A percentile compares a stretch with the other conserved stretches of the same genome.
phyloP scores from a whole-genome alignment of 495 filamentous ascomycete genomes.

The Bacidia gigantensis region DNA sequence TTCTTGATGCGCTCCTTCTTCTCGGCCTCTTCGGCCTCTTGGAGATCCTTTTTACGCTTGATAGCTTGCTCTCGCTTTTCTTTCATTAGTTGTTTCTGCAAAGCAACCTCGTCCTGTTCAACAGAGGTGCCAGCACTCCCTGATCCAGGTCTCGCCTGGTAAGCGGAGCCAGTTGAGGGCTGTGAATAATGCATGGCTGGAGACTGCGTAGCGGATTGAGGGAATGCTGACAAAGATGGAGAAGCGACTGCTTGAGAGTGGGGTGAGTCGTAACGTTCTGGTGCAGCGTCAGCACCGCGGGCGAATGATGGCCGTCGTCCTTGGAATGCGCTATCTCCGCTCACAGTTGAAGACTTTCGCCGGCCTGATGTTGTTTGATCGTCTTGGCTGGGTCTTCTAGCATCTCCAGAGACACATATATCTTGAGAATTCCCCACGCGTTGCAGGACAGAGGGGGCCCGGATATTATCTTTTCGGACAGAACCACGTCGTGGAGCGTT shows the following conservation, averaged over 20 bases:
- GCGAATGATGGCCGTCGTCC: conserved; percentile 44
- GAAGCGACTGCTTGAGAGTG: conserved; percentile 1
- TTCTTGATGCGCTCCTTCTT: conserved; percentile 67
- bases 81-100: conserved; percentile 77
- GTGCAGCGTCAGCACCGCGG: conserved; percentile 30
- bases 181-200: conserved; percentile 10
- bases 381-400: conserved; percentile 52
- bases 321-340: conserved; percentile 69
- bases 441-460: conserved; percentile 72
- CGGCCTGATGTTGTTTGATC: conserved; percentile 57
- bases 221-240: conserved; percentile 18
- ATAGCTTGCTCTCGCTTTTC: conserved; percentile 63
- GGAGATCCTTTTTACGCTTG: conserved; percentile 66
- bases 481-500: conserved; percentile 53
- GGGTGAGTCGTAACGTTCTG: conserved; percentile 25
- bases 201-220: conserved; percentile 10
- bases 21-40: conserved; percentile 65
- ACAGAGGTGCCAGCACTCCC: conserved; percentile 13
- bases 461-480: conserved; percentile 51
- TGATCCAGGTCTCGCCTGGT: conserved; percentile 6
- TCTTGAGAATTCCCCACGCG: conserved; percentile 41
- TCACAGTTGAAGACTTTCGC: conserved; percentile 87
- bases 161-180: conserved; percentile 1
- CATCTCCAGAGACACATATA: conserved; percentile 63
- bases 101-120: conserved; percentile 41